A percentile compares a stretch with the other conserved stretches of the same genome.
Conservation (phyloP, 2,329 filamentous ascomycete species). For the Pezicula radicicola region DNA sequence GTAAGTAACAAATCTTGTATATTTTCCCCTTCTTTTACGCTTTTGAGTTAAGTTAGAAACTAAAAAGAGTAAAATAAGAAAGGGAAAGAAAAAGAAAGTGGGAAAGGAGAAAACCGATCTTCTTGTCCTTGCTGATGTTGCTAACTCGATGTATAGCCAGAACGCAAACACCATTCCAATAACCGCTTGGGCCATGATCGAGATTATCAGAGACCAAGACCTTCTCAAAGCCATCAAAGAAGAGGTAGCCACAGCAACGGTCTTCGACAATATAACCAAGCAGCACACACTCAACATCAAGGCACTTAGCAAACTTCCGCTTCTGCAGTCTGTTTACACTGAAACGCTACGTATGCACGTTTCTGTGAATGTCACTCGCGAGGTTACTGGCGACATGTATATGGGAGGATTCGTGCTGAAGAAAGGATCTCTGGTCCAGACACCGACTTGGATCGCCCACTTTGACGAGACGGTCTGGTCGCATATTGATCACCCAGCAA, state of each 20-base stretch:
- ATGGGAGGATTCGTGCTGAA: conserved; percentile 16
- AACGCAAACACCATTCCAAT: conserved; percentile 29
- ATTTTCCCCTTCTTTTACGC: background rate
- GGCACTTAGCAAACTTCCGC: conserved; percentile 18
- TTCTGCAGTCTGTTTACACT: conserved; percentile 30
- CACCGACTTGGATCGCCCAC: conserved; percentile 26
- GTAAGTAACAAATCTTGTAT: background rate
- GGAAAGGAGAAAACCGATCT: too few relatives aligned
- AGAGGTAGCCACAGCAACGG: conserved; percentile 12
- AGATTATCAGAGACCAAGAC: conserved; percentile 20
- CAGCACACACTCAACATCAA: background rate
- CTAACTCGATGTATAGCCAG: conserved; percentile 7
- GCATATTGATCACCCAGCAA: conserved; percentile 1
- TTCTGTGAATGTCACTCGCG: conserved; percentile 27
- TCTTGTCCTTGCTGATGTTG: background rate
- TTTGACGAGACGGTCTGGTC: conserved; percentile 15
- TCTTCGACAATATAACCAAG: background rate
- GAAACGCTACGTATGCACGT: conserved; percentile 30
- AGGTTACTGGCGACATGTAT: conserved; percentile 20
- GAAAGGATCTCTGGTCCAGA: conserved; percentile 19
- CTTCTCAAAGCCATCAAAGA: conserved; percentile 17
- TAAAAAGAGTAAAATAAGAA: too few relatives aligned
- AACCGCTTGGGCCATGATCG: conserved; percentile 26
- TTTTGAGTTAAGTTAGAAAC: too few relatives aligned
- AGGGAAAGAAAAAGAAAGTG: too few relatives aligned